A percentile compares a stretch with the other conserved stretches of the same genome.
phyloP scores from a whole-genome alignment of 202 grass and related monocot genomes.

The Setaria viridis region DNA sequence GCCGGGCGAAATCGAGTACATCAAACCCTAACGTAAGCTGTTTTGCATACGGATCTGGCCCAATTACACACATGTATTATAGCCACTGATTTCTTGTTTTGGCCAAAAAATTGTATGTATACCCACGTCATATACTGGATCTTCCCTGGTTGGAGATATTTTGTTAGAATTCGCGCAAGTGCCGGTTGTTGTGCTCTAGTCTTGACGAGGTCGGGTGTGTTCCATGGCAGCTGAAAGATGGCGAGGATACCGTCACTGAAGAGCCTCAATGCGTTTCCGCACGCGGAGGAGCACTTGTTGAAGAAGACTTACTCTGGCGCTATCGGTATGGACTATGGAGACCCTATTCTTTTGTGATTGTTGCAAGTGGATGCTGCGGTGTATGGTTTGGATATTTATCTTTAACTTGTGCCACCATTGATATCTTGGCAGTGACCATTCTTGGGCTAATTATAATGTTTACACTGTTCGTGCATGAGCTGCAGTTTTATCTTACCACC shows the following conservation, averaged over 20 bases:
- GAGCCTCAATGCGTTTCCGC: slow-evolving; percentile 95
- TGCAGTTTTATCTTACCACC: slow-evolving; percentile 95
- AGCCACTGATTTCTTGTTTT: too few relatives aligned
- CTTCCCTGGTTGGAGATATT: neutral
- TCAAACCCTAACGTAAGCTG: neutral
- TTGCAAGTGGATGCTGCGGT: neutral
- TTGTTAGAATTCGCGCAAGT: neutral
- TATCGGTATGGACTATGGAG: slow-evolving; percentile 64
- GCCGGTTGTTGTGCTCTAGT: neutral
- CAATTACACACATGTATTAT: too few relatives aligned
- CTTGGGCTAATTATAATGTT: slow-evolving; percentile 83
- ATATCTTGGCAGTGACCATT: slow-evolving; percentile 66
- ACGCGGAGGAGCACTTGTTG: slow-evolving; percentile 88
- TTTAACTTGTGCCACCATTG: slow-evolving; percentile 21
- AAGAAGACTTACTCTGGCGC: slow-evolving; percentile 94
- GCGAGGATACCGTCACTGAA: slow-evolving; percentile 76
- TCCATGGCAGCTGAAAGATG: slow-evolving; percentile 60
- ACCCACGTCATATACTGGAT: neutral
- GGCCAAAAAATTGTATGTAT: too few relatives aligned
- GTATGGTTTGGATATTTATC: slow-evolving; percentile 25
- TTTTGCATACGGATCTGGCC: neutral
- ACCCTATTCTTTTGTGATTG: neutral
- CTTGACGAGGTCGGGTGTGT: slow-evolving; percentile 33
- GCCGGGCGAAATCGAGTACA: neutral
- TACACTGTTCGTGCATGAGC: slow-evolving; percentile 84